A percentile compares a stretch with the other conserved stretches of the same genome.
These are phyloP conservation scores for Leishmania aethiopica DNA, from an alignment of 208 protist genomes.

Conservation along the genomic window DNA sequence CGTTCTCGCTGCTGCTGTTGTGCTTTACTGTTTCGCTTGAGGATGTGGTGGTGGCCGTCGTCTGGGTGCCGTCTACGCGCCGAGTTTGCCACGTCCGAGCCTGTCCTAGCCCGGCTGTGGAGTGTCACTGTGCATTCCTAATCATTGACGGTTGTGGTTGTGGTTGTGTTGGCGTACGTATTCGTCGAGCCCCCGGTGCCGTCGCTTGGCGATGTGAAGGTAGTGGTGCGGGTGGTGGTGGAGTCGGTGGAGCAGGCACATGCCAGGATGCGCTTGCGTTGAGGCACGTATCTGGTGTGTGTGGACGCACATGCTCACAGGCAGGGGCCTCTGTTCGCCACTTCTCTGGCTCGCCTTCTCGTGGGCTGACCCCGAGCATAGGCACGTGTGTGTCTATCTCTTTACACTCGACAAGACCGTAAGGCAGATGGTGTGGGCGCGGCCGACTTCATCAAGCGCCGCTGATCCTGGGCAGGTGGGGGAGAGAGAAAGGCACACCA, in stretches of 20 bases:
- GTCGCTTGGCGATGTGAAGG: not conserved
- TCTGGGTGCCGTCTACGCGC: not conserved
- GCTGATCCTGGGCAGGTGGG: not conserved
- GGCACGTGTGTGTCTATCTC: not conserved
- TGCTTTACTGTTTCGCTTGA: too few species aligned
- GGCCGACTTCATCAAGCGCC: not conserved
- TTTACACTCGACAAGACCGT: not conserved
- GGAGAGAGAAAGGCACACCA: too few species aligned
- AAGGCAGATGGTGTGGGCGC: not conserved
- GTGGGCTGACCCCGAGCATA: not conserved
- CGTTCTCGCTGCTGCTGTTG: too few species aligned
- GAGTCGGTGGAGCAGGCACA: not conserved
- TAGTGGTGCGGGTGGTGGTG: not conserved
- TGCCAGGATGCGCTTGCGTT: not conserved
- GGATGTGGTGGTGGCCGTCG: too few species aligned
- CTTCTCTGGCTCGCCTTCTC: not conserved
- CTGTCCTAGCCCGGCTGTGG: not conserved
- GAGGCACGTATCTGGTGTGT: not conserved
- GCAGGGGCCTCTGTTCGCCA: not conserved
- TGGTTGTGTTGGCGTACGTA: not conserved
- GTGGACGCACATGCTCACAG: not conserved
- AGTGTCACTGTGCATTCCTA: not conserved
- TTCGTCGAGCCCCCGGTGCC: not conserved
- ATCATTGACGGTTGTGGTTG: too few species aligned
- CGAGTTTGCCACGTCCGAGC: not conserved